These are phyloP conservation scores for Chrysoporthe deuterocubensis DNA, from an alignment of 2,329 filamentous ascomycete genomes.

Conservation along the genomic window DNA sequence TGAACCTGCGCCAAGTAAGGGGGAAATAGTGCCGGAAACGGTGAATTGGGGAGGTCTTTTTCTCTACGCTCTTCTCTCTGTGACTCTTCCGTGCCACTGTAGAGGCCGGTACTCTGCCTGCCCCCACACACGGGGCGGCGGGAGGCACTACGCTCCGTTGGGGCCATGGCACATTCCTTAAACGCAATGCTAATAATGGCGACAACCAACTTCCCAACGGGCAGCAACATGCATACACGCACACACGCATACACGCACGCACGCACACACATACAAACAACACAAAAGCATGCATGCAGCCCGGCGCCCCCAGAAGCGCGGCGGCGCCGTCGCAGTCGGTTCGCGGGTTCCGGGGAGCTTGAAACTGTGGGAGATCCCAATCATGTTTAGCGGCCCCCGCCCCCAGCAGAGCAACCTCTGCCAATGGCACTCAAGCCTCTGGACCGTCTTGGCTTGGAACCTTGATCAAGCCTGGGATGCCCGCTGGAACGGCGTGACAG, in stretches of 20 bases:
- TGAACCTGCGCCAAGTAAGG: background rate
- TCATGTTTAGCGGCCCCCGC: constrained; percentile 11
- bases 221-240: background rate
- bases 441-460: constrained; percentile 2
- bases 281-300: too few relatives aligned
- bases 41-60: background rate
- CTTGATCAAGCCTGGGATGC: constrained; percentile 6
- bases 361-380: constrained; percentile 11
- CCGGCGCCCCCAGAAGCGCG: background rate
- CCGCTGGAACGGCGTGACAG: constrained; percentile 13
- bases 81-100: too few relatives aligned
- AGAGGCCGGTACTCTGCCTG: too few relatives aligned
- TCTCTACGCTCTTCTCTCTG: too few relatives aligned
- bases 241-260: background rate
- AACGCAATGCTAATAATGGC: background rate
- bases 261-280: too few relatives aligned
- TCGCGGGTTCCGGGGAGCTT: background rate
- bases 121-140: too few relatives aligned
- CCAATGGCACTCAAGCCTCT: constrained; percentile 5
- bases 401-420: background rate
- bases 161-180: background rate
- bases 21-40: background rate
- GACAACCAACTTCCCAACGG: background rate
- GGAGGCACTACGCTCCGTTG: background rate
- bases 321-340: background rate